Base-by-base conservation (phyloP, 1,284 basidiomycete genomes). In the Rhodotorula sp. region DNA sequence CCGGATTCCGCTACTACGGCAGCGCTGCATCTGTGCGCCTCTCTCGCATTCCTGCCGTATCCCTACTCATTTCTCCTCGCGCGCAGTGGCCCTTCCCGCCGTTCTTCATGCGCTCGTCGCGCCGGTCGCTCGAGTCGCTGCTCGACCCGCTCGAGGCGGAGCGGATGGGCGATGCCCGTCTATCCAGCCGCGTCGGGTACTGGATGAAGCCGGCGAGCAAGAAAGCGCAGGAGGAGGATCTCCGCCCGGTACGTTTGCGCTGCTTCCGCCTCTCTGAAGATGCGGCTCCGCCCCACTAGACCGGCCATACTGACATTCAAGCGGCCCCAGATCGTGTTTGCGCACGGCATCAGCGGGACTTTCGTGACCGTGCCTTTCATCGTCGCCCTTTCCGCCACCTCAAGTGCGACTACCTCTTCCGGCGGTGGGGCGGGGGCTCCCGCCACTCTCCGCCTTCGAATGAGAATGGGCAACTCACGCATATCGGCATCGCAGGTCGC, bases 1-100 rank as follows among this genome's bases (percentile, higher is more conserved):
- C 62, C 13, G 75, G 75, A 0, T 76, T 76, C 58, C 62, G 67
- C 10, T 76, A 72, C 57, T 76, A 75, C 29, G 73, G 68, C 19
- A 37, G 39, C 27, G 25, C 32, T 27, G 48, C 27, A 37, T 37
- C 48, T 37, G 53, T 15, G 48, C 64, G 22, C 66, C 21, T 64
- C 15, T 27, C 59, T 53, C n/a, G 12, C 44, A 0, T 12, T 2
- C 13, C 3, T 22, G 3, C 19, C 2, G 0, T 27, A 0, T 9
- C 9, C 21, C 29, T 3, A 21, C 6, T 36, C 1, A 32, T 27
- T 12, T 21, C 25, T 27, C 34, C 10, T 8, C 27, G 12, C 5
- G 0, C 29, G 10, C 66, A 71, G 71, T 70, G 59, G 67, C 64
- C 70, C 7, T 64, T 76, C 41, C 70, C 74, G 2, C 56, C 60